These are phyloP conservation scores for Cladosporium sp. DNA, from an alignment of 2,329 filamentous ascomycete genomes.

Conservation along the genomic window DNA sequence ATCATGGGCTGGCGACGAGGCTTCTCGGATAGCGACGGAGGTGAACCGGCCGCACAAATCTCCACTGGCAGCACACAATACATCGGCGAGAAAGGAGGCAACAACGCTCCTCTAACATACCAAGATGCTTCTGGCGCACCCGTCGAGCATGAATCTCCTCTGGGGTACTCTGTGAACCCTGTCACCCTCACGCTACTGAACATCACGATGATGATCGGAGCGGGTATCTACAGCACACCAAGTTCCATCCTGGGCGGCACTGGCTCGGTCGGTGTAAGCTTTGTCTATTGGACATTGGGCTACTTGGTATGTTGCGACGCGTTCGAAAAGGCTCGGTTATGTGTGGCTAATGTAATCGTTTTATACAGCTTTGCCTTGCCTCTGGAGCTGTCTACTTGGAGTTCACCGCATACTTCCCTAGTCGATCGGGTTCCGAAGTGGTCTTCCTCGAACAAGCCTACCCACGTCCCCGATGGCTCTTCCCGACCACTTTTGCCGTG, in stretches of 20 bases:
- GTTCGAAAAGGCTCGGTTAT: not conserved
- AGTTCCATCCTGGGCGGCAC: conserved; percentile 60
- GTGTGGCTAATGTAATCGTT: not conserved
- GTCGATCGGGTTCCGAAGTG: conserved; percentile 62
- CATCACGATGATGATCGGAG: conserved; percentile 64
- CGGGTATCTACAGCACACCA: conserved; percentile 28
- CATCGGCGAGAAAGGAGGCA: conserved; percentile 49
- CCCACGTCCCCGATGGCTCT: conserved; percentile 64
- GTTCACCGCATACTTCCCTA: conserved; percentile 66
- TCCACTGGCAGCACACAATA: conserved; percentile 47
- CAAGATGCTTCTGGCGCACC: conserved; percentile 65
- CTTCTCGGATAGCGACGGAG: not conserved
- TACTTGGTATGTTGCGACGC: conserved; percentile 56
- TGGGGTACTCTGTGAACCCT: conserved; percentile 61
- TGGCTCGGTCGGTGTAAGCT: conserved; percentile 62
- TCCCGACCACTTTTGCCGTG: conserved; percentile 66
- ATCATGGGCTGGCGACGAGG: conserved; percentile 6
- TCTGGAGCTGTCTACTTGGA: conserved; percentile 60
- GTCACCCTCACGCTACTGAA: conserved; percentile 58
- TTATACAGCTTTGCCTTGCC: conserved; percentile 2
- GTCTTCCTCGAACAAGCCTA: conserved; percentile 71
- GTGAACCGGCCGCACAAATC: not conserved
- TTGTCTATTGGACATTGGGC: conserved; percentile 68
- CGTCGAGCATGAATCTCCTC: conserved; percentile 59
- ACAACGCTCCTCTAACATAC: conserved; percentile 55